phyloP scores from a whole-genome alignment of 2,329 filamentous ascomycete species.

The Monosporascus sp. region DNA sequence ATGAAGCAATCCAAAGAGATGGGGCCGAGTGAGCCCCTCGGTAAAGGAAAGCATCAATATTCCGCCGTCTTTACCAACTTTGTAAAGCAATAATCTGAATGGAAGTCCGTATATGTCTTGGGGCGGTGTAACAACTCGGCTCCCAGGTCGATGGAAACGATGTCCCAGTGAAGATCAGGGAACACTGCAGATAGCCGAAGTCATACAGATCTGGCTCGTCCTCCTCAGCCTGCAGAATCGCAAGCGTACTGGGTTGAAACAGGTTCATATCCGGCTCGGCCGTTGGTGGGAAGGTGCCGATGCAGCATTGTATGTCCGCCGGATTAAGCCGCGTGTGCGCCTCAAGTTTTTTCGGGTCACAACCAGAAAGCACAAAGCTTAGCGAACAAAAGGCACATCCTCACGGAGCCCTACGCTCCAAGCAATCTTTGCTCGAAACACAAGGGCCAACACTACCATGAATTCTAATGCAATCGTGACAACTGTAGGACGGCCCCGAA shows the following conservation, averaged over 20 bases:
- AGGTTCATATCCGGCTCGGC: not conserved
- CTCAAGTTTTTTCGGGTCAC: not conserved
- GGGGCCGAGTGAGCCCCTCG: not conserved
- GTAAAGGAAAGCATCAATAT: conserved; percentile 11
- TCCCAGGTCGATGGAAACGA: conserved; percentile 24
- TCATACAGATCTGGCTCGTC: conserved; percentile 27
- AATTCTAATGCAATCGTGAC: not conserved
- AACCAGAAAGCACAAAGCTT: not conserved
- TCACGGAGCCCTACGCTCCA: not conserved
- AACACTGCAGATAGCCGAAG: conserved; percentile 29
- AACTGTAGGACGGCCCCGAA: not conserved
- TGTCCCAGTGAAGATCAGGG: conserved; percentile 25
- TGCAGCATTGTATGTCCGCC: not conserved
- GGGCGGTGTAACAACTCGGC: conserved; percentile 16
- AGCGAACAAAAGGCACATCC: not conserved
- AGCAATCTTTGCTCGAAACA: not conserved
- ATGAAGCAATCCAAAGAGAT: conserved; percentile 20
- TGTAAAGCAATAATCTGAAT: conserved; percentile 16
- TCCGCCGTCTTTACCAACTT: conserved; percentile 13
- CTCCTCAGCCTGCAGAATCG: conserved; percentile 24
- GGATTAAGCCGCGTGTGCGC: not conserved
- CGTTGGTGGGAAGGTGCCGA: conserved; percentile 2
- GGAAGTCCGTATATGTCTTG: conserved; percentile 20
- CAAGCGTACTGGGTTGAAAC: conserved; percentile 20
- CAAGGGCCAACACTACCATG: not conserved